Evolutionary conservation across 139 green algal genomes (phyloP).

Genomic region (Monoraphidium neglectum): DNA sequence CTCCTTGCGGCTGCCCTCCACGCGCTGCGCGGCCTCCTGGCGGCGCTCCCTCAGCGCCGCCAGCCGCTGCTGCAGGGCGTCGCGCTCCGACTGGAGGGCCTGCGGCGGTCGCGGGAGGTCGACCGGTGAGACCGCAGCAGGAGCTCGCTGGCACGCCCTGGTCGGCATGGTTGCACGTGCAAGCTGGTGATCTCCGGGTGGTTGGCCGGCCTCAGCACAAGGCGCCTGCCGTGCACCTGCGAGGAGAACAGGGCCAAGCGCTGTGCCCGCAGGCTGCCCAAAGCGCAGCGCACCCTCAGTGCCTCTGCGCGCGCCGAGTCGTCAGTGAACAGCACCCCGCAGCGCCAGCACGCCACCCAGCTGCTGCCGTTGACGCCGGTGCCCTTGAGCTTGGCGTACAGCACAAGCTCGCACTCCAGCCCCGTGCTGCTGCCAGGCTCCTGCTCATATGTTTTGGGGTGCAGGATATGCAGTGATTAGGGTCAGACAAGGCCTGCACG

Average conservation of each 20-base stretch:
- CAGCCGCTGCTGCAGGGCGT: conserved; percentile 24
- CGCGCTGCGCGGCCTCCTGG: conserved; percentile 2
- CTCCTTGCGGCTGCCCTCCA: conserved; percentile 15
- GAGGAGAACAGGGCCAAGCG: too few relatives aligned
- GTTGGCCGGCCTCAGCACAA: too few relatives aligned
- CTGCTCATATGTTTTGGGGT: too few relatives aligned
- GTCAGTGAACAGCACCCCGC: conserved; percentile 66
- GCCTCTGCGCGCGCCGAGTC: conserved; percentile 52
- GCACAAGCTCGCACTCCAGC: not conserved
- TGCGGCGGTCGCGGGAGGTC: conserved; percentile 7
- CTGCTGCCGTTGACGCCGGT: conserved; percentile 4
- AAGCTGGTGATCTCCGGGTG: too few relatives aligned
- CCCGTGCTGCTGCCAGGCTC: too few relatives aligned
- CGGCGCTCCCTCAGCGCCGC: conserved; percentile 21
- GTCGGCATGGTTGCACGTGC: too few relatives aligned
- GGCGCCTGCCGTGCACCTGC: too few relatives aligned
- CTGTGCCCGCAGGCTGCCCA: too few relatives aligned
- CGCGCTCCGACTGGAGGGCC: conserved; percentile 27
- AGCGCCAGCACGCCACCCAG: conserved; percentile 46
- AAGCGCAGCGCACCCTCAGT: conserved; percentile 41
- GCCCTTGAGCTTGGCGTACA: not conserved
- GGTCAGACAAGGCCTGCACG: too few relatives aligned
- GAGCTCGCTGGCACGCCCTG: too few relatives aligned
- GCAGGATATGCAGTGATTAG: too few relatives aligned
- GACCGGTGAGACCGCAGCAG: too few relatives aligned